A percentile compares a stretch with the other conserved stretches of the same genome.
Evolutionary conservation across 192 early-diverging fungal genomes (phyloP).

Genomic region (Umbelopsis ramanniana): DNA sequence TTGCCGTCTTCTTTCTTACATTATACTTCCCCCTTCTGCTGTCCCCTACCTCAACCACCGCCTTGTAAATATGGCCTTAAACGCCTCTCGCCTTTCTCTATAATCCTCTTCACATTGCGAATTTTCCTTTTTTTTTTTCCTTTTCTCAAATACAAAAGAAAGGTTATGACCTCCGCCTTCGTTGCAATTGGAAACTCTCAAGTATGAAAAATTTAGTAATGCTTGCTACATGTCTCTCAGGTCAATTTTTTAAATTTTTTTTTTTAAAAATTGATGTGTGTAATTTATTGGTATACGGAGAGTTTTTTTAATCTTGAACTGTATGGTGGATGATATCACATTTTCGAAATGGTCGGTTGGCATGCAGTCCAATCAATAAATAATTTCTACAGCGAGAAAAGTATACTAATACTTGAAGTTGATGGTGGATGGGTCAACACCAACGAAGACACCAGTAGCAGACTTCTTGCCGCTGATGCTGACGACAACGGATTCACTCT

Average conservation of each 20-base stretch:
- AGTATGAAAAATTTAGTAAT: neutral
- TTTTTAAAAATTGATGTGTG: neutral
- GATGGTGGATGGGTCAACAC: conserved; percentile 20
- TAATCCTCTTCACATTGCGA: neutral
- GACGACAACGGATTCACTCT: conserved; percentile 9
- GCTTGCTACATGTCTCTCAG: too few species aligned
- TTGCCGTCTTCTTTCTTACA: neutral
- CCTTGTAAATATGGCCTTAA: conserved; percentile 3
- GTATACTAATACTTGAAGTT: neutral
- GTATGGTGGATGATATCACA: neutral
- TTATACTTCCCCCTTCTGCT: neutral
- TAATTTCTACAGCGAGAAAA: neutral
- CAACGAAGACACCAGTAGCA: conserved; percentile 10
- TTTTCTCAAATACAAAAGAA: too few species aligned
- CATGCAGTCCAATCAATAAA: neutral
- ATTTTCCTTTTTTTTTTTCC: too few species aligned
- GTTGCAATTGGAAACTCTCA: neutral
- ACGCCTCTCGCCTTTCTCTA: neutral
- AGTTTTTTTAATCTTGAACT: too few species aligned
- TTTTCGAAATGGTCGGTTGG: conserved; percentile 2
- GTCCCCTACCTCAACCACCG: neutral
- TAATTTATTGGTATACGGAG: neutral
- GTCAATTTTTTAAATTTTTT: neutral
- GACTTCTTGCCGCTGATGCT: conserved; percentile 9
- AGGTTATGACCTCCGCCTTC: too few species aligned